Conservation (phyloP, 2,329 filamentous ascomycete genomes). For the Xylariaceae sp. region DNA sequence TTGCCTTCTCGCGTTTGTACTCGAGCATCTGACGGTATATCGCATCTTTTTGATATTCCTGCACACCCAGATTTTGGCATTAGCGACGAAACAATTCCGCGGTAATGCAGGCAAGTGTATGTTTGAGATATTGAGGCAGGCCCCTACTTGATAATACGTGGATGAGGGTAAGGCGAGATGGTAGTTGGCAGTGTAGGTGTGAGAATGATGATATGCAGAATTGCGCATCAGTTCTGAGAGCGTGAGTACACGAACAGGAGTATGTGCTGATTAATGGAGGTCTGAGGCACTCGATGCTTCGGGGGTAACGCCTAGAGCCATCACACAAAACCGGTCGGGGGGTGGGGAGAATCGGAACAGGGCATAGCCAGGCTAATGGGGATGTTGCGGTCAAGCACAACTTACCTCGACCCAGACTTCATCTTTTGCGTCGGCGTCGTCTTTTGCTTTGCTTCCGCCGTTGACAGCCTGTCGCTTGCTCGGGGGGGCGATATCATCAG, state of each 20-base stretch:
- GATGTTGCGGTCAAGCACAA: conserved; percentile 29
- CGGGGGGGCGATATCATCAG: conserved; percentile 80
- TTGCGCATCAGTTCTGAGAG: conserved; percentile 35
- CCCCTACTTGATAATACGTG: conserved; percentile 25
- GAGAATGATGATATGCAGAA: conserved; percentile 28
- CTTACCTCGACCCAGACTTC: conserved; percentile 65
- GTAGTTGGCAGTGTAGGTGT: conserved; percentile 22
- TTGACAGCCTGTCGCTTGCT: conserved; percentile 91
- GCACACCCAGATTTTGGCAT: conserved; percentile 36
- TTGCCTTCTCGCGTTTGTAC: conserved; percentile 85
- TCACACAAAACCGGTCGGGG: conserved; percentile 18
- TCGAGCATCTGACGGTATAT: conserved; percentile 97
- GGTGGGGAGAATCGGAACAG: conserved; percentile 17
- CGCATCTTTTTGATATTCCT: conserved; percentile 93
- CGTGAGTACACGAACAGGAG: conserved; percentile 33
- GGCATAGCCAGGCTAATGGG: conserved; percentile 14
- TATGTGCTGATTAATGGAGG: conserved; percentile 22
- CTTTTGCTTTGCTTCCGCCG: conserved; percentile 60
- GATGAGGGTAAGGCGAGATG: conserved; percentile 23
- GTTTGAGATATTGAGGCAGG: conserved; percentile 28
- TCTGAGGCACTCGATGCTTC: conserved; percentile 21
- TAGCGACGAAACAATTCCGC: conserved; percentile 32
- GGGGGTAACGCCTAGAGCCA: conserved; percentile 1
- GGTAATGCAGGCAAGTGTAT: conserved; percentile 23
- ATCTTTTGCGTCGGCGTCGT: conserved; percentile 53